phyloP scores from a whole-genome alignment of 1,284 basidiomycete genomes.

The Pascua sp. region DNA sequence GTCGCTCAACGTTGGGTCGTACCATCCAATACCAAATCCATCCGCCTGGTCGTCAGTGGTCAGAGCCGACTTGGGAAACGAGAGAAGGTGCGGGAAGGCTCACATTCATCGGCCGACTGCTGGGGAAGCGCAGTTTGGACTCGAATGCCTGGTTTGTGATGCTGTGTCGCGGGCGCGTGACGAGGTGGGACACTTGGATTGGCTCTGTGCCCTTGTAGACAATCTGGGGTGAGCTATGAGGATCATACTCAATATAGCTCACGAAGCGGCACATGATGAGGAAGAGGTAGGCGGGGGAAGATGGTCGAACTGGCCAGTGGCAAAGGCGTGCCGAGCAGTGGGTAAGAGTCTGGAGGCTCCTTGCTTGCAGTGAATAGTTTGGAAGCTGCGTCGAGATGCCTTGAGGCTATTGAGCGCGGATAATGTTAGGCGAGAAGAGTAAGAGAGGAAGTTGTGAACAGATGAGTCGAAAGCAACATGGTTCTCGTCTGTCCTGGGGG shows the following conservation, averaged over 20 bases:
- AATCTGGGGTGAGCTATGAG: constrained; percentile 28
- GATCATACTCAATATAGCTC: background rate
- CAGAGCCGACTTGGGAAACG: background rate
- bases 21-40: constrained; percentile 91
- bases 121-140: constrained; percentile 76
- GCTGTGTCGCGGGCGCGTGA: constrained; percentile 87
- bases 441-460: too few relatives aligned
- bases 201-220: constrained; percentile 85
- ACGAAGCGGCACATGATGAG: constrained; percentile 75
- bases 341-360: too few relatives aligned
- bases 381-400: too few relatives aligned
- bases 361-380: too few relatives aligned
- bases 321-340: background rate
- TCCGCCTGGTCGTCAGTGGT: constrained; percentile 59
- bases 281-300: background rate
- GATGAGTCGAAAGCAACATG: too few relatives aligned
- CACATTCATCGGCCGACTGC: constrained; percentile 72
- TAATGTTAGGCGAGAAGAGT: too few relatives aligned
- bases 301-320: background rate
- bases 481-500: too few relatives aligned
- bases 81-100: background rate
- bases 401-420: too few relatives aligned
- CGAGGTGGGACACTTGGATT: constrained; percentile 80
- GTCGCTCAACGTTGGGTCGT: constrained; percentile 30
- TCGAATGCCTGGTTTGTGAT: constrained; percentile 96